These are phyloP conservation scores for Ehretia macrophylla DNA, from an alignment of 257 asterid species.

Conservation along the genomic window DNA sequence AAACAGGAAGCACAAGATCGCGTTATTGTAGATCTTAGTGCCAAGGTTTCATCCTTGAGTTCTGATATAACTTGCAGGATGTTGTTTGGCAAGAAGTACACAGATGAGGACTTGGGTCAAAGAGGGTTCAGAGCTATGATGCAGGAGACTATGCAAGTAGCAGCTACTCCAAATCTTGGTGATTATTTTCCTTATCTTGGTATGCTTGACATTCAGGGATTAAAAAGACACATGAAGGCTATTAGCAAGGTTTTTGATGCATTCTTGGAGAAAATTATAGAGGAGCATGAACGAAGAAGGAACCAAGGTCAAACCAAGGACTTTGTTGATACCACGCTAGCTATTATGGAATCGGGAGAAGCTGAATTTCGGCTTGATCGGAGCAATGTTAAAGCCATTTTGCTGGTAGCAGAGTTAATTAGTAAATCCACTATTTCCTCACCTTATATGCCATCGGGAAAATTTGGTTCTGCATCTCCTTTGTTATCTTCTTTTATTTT, in stretches of 20 bases:
- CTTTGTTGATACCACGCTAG: constrained; percentile 19
- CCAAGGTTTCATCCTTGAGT: constrained; percentile 8
- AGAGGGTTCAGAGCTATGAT: constrained; percentile 16
- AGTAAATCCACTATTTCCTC: background rate
- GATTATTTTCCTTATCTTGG: constrained; percentile 24
- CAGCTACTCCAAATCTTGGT: constrained; percentile 19
- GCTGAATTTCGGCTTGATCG: constrained; percentile 14
- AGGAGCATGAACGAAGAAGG: too few species aligned
- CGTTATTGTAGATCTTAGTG: constrained; percentile 15
- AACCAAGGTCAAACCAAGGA: too few species aligned
- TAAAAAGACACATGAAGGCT: constrained; percentile 10
- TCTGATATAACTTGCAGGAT: constrained; percentile 18
- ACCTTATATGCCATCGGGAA: background rate
- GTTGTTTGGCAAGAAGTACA: too few species aligned
- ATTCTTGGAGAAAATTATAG: constrained; percentile 18
- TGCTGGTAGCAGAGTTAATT: constrained; percentile 11
- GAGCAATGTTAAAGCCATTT: constrained; percentile 15
- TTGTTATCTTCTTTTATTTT: background rate
- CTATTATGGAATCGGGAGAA: constrained; percentile 17
- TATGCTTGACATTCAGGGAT: constrained; percentile 22
- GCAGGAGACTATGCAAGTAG: constrained; percentile 7
- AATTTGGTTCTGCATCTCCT: background rate
- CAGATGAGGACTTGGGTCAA: constrained; percentile 14
- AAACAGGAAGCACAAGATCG: constrained; percentile 2
- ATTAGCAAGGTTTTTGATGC: constrained; percentile 11